Conservation (phyloP, 495 filamentous ascomycete genomes). For the Xanthoparmelia taractica region DNA sequence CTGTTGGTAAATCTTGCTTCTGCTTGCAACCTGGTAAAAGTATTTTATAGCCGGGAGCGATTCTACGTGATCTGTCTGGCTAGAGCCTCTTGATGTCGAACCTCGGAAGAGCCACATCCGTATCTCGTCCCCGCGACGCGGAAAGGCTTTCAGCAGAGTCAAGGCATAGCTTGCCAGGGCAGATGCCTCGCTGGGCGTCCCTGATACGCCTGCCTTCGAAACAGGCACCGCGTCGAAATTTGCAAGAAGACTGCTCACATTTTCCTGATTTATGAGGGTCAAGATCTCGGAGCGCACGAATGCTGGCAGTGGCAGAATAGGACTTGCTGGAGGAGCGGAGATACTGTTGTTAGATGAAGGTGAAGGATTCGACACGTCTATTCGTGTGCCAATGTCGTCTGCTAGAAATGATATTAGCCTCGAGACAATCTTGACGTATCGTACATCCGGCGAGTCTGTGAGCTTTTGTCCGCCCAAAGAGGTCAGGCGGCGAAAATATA, state of each 20-base stretch:
- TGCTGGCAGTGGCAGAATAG: conserved; percentile 38
- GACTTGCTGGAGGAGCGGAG: conserved; percentile 24
- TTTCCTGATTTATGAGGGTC: conserved; percentile 58
- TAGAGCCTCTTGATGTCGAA: conserved; percentile 47
- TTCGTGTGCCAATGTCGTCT: conserved; percentile 45
- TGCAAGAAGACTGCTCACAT: conserved; percentile 51
- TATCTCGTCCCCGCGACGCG: conserved; percentile 75
- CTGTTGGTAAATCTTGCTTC: conserved; percentile 56
- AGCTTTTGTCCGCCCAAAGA: conserved; percentile 35
- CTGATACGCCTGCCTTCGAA: conserved; percentile 6
- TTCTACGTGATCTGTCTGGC: conserved; percentile 29
- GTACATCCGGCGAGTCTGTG: conserved; percentile 40
- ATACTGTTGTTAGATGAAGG: conserved; percentile 28
- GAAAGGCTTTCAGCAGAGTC: conserved; percentile 80
- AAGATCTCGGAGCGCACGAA: conserved; percentile 55
- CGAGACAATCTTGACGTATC: conserved; percentile 59
- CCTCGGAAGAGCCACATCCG: conserved; percentile 90
- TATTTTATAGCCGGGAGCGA: conserved; percentile 69
- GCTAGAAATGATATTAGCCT: conserved; percentile 55
- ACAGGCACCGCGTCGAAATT: conserved; percentile 35
- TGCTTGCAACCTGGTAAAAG: conserved; percentile 73
- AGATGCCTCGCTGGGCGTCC: conserved; percentile 52
- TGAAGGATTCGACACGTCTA: conserved; percentile 43
- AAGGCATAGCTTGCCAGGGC: conserved; percentile 80
- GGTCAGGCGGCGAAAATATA: conserved; percentile 58